Evolutionary conservation across 1,284 basidiomycete genomes (phyloP).

Genomic region (Cryptococcus hybrid): DNA sequence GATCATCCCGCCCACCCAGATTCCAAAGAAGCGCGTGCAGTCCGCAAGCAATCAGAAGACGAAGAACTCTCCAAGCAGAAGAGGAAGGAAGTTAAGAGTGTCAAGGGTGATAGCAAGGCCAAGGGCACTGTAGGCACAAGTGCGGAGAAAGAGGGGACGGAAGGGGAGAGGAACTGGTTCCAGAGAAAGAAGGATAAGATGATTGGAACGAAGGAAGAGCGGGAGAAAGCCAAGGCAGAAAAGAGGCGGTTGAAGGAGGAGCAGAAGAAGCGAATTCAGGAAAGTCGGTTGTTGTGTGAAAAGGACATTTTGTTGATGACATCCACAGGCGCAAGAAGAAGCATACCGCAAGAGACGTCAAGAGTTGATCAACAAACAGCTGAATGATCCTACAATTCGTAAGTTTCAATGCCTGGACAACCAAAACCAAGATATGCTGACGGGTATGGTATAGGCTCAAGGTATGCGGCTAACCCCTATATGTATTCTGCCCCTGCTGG

Average conservation of each 20-base stretch:
- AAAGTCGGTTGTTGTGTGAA: constrained; percentile 14
- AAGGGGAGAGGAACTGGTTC: constrained; percentile 28
- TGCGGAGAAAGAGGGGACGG: not conserved
- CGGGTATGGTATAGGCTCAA: constrained; percentile 9
- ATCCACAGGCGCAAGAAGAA: constrained; percentile 14
- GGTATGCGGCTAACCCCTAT: constrained; percentile 28
- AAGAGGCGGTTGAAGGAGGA: constrained; percentile 22
- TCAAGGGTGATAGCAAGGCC: constrained; percentile 1
- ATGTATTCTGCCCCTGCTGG: constrained; percentile 28
- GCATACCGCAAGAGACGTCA: constrained; percentile 31
- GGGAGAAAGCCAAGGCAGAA: constrained; percentile 29
- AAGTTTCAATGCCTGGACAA: constrained; percentile 1
- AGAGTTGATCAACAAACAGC: constrained; percentile 32
- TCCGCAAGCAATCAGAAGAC: constrained; percentile 23
- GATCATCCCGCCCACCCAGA: constrained; percentile 43
- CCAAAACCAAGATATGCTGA: not conserved
- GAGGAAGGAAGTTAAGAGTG: constrained; percentile 1
- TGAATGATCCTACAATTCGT: constrained; percentile 32
- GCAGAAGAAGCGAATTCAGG: constrained; percentile 12
- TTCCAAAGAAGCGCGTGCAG: constrained; percentile 26
- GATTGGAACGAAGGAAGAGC: constrained; percentile 45
- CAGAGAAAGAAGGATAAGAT: constrained; percentile 42
- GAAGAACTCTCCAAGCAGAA: constrained; percentile 18
- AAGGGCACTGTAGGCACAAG: not conserved
- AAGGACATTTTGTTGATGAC: not conserved